Evolutionary conservation across 1,139 yeast species (phyloP).

Genomic region (Candida tropicalis): DNA sequence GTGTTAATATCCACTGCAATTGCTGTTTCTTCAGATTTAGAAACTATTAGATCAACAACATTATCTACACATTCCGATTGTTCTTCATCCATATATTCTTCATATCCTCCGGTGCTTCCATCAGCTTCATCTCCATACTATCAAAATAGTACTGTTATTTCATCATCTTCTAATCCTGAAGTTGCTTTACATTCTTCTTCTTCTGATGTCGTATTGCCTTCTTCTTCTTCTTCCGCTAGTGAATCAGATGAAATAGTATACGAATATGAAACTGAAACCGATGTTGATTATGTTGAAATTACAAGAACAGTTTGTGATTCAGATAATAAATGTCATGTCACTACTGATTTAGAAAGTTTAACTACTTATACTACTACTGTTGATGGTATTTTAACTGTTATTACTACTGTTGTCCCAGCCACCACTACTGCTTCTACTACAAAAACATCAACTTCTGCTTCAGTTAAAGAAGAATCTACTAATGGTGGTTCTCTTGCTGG

Average conservation of each 20-base stretch:
- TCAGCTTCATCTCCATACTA: constrained; percentile 11
- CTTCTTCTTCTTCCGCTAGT: background rate
- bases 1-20: constrained; percentile 21
- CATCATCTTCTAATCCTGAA: too few relatives aligned
- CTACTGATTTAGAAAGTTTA: constrained; percentile 36
- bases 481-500: constrained; percentile 7
- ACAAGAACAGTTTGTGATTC: constrained; percentile 40
- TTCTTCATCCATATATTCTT: constrained; percentile 11
- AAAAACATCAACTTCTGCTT: background rate
- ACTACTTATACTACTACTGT: constrained; percentile 45
- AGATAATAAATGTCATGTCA: constrained; percentile 33
- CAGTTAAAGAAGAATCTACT: constrained; percentile 15
- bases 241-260: constrained; percentile 17
- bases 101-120: constrained; percentile 14
- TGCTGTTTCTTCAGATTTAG: constrained; percentile 23
- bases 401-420: constrained; percentile 16
- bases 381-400: constrained; percentile 44
- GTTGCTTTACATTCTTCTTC: too few relatives aligned
- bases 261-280: constrained; percentile 28
- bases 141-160: constrained; percentile 12
- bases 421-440: constrained; percentile 20
- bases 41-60: constrained; percentile 32
- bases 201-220: too few relatives aligned
- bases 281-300: constrained; percentile 24
- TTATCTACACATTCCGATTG: constrained; percentile 27